phyloP scores from a whole-genome alignment of 179 eudicot genomes.

The Camellia oleifera region DNA sequence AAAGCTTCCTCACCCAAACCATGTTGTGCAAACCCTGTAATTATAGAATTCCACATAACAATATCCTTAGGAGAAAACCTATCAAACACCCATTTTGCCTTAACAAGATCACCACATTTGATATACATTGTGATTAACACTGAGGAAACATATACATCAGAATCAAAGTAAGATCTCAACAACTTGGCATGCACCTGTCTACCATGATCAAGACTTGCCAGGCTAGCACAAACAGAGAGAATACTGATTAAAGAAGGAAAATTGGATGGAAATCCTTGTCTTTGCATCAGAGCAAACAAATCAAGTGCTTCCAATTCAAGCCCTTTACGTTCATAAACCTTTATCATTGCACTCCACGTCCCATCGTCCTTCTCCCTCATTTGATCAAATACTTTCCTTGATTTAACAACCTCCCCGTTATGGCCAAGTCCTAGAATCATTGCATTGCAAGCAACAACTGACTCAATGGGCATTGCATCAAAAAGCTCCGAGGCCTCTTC shows the following conservation, averaged over 20 bases:
- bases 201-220: slow-evolving; percentile 61
- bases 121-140: slow-evolving; percentile 60
- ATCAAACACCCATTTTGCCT: slow-evolving; percentile 54
- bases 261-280: slow-evolving; percentile 35
- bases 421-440: slow-evolving; percentile 59
- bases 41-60: slow-evolving; percentile 73
- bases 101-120: slow-evolving; percentile 65
- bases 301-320: slow-evolving; percentile 53
- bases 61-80: slow-evolving; percentile 47
- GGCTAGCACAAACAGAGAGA: slow-evolving; percentile 62
- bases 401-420: slow-evolving; percentile 50
- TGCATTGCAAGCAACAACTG: slow-evolving; percentile 46
- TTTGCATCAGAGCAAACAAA: slow-evolving; percentile 52
- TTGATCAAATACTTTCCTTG: slow-evolving; percentile 44
- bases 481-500: slow-evolving; percentile 58
- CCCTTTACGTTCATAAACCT: slow-evolving; percentile 55
- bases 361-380: slow-evolving; percentile 55
- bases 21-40: slow-evolving; percentile 75
- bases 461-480: slow-evolving; percentile 45
- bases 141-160: slow-evolving; percentile 55
- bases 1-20: slow-evolving; percentile 70
- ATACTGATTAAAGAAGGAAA: slow-evolving; percentile 57
- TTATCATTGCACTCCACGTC: slow-evolving; percentile 71
- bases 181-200: slow-evolving; percentile 58
- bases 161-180: slow-evolving; percentile 40